Evolutionary conservation across 169 alveolate species (phyloP).

Genomic region (Plasmodium gonderi): DNA sequence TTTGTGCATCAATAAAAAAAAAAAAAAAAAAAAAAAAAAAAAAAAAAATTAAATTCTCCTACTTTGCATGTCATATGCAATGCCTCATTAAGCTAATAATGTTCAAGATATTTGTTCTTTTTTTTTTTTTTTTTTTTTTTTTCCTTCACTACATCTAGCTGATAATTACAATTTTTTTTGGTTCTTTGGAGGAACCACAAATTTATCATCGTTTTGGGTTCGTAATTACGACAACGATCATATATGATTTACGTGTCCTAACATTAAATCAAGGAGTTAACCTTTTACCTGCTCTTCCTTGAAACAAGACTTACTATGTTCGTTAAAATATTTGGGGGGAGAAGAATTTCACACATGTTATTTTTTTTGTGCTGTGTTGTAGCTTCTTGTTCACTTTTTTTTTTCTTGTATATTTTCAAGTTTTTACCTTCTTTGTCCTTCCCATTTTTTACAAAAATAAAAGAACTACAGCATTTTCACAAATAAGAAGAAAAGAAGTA

Average conservation of each 20-base stretch:
- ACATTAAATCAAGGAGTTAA: background rate
- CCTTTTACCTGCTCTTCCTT: no score
- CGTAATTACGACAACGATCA: background rate
- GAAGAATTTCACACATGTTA: no score
- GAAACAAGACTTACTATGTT: no score
- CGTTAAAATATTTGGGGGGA: no score
- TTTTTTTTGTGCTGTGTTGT: no score
- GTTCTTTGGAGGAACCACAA: background rate
- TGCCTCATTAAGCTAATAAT: background rate
- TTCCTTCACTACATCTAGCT: background rate
- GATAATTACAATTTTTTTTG: background rate
- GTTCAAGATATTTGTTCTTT: background rate
- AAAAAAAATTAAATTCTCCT: background rate
- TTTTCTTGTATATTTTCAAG: no score
- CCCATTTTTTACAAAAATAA: no score
- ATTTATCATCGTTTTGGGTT: background rate
- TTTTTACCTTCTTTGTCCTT: no score
- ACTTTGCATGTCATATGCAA: background rate
- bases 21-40: background rate
- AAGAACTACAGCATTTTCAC: no score
- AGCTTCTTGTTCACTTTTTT: no score
- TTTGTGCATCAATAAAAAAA: background rate
- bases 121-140: conserved; percentile 7
- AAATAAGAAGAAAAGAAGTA: background rate
- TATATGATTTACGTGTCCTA: background rate